Percentiles rank a stretch among this genome's conserved stretches.
phyloP scores from a whole-genome alignment of 805 yeast species.

The Wickerhamia fluorescens region DNA sequence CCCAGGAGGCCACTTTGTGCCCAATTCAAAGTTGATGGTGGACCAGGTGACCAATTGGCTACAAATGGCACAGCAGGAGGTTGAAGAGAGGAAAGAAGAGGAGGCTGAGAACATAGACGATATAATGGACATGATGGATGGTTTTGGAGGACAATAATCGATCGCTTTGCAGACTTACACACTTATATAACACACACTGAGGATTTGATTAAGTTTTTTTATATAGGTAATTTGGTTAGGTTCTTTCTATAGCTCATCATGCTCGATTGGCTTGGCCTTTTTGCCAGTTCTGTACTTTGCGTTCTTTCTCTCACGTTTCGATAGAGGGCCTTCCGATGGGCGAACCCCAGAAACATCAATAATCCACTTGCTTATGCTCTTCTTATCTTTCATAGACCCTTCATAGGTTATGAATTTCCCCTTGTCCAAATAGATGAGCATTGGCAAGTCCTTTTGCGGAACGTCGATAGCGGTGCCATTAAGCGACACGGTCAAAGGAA shows the following conservation, averaged over 20 bases:
- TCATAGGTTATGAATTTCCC: constrained; percentile 16
- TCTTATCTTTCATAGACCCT: constrained; percentile 21
- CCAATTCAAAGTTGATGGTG: constrained; percentile 58
- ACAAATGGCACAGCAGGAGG: constrained; percentile 7
- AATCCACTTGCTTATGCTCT: constrained; percentile 27
- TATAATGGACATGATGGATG: constrained; percentile 34
- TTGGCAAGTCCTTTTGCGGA: constrained; percentile 18
- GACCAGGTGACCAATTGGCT: constrained; percentile 39
- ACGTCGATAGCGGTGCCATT: constrained; percentile 15
- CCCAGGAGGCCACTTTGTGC: constrained; percentile 97
- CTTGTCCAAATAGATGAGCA: constrained; percentile 19
- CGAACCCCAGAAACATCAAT: constrained; percentile 14
- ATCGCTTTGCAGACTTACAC: too few relatives aligned
- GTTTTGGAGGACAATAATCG: constrained; percentile 15
- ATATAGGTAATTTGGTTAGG: too few relatives aligned
- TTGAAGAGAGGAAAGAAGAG: constrained; percentile 9
- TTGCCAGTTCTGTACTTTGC: constrained; percentile 25
- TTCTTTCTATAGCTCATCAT: neutral
- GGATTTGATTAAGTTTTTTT: constrained; percentile 4
- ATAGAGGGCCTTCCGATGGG: constrained; percentile 33
- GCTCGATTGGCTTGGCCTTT: constrained; percentile 8
- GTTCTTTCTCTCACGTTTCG: constrained; percentile 25
- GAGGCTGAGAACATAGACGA: constrained; percentile 23
- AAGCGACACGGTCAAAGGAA: constrained; percentile 8
- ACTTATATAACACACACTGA: too few relatives aligned